Evolutionary conservation across 768 basidiomycete species (phyloP), one percentile per base, ranked within the genome.

Genomic region (Lyophyllum shimeji): DNA sequence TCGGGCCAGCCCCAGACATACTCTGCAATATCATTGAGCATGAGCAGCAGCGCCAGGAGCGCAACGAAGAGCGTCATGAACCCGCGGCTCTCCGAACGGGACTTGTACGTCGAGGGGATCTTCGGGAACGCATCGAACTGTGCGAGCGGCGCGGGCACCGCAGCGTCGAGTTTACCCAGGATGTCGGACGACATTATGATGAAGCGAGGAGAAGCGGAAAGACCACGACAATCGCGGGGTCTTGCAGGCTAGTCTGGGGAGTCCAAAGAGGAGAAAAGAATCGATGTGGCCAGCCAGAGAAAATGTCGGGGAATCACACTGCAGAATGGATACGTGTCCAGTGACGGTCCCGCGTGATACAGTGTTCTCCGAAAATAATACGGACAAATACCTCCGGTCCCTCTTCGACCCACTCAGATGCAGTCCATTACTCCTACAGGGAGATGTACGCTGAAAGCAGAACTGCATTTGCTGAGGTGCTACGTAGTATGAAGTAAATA

Each of bases 1-100:
- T 92, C 89, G 7, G 92, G 89, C 83, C 94, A 95, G 43, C 96
- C 96, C 83, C 91, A 98, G 31, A 98, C 73, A 65, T 84, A 98
- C 67, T 98, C 95, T 47, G 86, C 86, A 42, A 95, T 71, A 65
- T 98, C 95, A 63, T 96, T 95, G 57, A 93, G 78, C 53, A 95
- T 81, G 18, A 96, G 81, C 23, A 94, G 62, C 50, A 91, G 71
- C 11, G 89, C 84, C 44, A 93, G 60, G 43, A 88, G 61, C 7
- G 76, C 70, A 51, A 94, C 83, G 58, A 89, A 81, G 64, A 93
- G 57, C 18, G 92, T 94, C 71, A 92, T 77, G 69, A 93, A 84
- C 11, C 93, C 93, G 33, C 93, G 83, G 7, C 86, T 84, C 64
- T 87, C 84, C 8, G 90, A 89, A 53, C 88, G 85, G 25, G 85